Conservation (phyloP, 2,329 filamentous ascomycete genomes). For the Colletotrichum sp. region DNA sequence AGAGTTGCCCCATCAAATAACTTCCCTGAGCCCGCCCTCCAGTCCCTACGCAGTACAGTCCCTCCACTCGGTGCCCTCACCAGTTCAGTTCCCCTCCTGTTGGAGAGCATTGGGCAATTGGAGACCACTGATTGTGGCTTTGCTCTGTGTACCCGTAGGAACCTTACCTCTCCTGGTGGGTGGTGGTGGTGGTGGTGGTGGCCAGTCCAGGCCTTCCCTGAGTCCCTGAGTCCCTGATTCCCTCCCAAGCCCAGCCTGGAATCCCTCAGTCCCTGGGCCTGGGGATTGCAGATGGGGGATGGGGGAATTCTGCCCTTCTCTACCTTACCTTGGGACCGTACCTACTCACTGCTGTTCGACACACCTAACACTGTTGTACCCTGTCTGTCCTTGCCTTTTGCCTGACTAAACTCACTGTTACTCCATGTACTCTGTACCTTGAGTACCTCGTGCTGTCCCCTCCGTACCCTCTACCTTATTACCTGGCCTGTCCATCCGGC, state of each 20-base stretch:
- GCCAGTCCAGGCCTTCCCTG: neutral
- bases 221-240: neutral
- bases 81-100: neutral
- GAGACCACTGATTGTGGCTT: slow-evolving; percentile 1
- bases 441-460: neutral
- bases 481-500: neutral
- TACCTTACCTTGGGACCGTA: neutral
- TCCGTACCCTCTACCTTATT: neutral
- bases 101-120: neutral
- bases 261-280: neutral
- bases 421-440: neutral
- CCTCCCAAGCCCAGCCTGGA: neutral
- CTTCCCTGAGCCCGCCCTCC: neutral
- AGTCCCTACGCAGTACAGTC: neutral
- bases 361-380: neutral
- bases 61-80: neutral
- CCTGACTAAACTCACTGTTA: neutral
- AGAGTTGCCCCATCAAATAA: neutral
- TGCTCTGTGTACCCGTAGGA: neutral
- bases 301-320: neutral
- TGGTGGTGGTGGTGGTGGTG: neutral
- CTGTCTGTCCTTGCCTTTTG: neutral
- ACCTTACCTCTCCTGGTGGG: neutral
- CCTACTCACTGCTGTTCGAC: neutral
- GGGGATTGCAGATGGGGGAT: neutral